A percentile compares a stretch with the other conserved stretches of the same genome.
Evolutionary conservation across 2,329 filamentous ascomycete genomes (phyloP).

Genomic region (Proliferodiscus dingleyae): DNA sequence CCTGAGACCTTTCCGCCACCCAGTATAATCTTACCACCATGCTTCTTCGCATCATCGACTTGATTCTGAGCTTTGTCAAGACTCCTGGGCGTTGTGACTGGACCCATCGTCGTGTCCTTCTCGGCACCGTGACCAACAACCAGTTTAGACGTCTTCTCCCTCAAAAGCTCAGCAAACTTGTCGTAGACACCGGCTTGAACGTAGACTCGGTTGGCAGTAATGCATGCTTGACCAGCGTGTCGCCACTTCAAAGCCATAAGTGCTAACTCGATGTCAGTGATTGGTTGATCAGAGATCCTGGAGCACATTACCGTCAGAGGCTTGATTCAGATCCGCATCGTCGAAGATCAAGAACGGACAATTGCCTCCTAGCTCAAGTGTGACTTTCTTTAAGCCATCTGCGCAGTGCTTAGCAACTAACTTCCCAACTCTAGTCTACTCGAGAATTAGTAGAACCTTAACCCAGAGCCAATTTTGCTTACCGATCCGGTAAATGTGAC

Average conservation of each 20-base stretch:
- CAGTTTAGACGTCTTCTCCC: conserved; percentile 47
- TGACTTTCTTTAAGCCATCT: conserved; percentile 72
- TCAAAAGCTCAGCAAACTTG: conserved; percentile 51
- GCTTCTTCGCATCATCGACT: conserved; percentile 57
- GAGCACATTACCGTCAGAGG: conserved; percentile 38
- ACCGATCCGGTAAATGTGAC: conserved; percentile 79
- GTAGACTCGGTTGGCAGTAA: conserved; percentile 61
- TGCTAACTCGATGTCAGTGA: conserved; percentile 16
- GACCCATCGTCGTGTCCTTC: conserved; percentile 54
- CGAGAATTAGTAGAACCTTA: conserved; percentile 74
- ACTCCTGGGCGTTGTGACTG: conserved; percentile 50
- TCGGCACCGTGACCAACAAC: conserved; percentile 58
- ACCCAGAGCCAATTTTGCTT: conserved; percentile 65
- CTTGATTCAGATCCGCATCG: conserved; percentile 73
- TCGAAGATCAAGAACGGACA: conserved; percentile 97
- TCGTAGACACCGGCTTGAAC: conserved; percentile 60
- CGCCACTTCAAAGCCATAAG: conserved; percentile 49
- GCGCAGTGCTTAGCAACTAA: conserved; percentile 86
- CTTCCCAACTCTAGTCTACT: conserved; percentile 69
- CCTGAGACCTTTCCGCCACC: conserved; percentile 51
- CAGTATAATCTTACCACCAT: conserved; percentile 58
- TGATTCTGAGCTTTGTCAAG: conserved; percentile 54
- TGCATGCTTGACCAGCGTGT: conserved; percentile 60
- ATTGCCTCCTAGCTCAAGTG: conserved; percentile 90
- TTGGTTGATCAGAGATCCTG: not conserved